These are phyloP conservation scores for Hippophae tibetana DNA, from an alignment of 306 rosid species.

Conservation along the genomic window DNA sequence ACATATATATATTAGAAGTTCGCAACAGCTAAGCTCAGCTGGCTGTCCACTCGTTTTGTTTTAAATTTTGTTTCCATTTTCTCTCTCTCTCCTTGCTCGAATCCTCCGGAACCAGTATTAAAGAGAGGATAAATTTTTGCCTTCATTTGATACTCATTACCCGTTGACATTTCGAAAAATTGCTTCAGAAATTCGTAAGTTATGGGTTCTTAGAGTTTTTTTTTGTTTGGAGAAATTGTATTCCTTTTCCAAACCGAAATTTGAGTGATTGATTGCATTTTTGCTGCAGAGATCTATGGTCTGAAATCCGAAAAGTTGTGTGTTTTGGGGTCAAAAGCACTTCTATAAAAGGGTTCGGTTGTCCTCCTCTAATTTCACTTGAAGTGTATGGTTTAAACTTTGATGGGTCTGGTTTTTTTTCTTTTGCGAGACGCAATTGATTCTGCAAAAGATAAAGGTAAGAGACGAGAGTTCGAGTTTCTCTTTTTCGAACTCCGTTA, in stretches of 20 bases:
- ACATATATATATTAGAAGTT: constrained; percentile 21
- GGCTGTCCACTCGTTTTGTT: constrained; percentile 80
- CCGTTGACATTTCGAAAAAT: constrained; percentile 19
- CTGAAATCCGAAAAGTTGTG: constrained; percentile 17
- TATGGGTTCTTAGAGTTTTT: constrained; percentile 8
- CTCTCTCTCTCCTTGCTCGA: constrained; percentile 23
- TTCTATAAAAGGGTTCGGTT: constrained; percentile 5
- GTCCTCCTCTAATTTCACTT: constrained; percentile 11
- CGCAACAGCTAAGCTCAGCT: constrained; percentile 36
- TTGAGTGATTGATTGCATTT: constrained; percentile 26
- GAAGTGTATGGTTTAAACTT: constrained; percentile 17
- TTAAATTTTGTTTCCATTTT: constrained; percentile 15
- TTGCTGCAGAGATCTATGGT: constrained; percentile 39
- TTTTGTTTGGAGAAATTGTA: not conserved
- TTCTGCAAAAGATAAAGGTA: constrained; percentile 14
- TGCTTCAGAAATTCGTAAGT: constrained; percentile 2
- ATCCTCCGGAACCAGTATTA: constrained; percentile 29
- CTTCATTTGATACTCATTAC: constrained; percentile 25
- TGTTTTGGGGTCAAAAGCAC: not conserved
- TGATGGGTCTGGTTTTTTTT: constrained; percentile 22
- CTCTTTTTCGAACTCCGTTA: not conserved
- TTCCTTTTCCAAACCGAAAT: not conserved
- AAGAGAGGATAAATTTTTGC: constrained; percentile 10
- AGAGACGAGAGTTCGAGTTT: constrained; percentile 3
- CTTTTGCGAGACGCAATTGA: constrained; percentile 30